Conservation (phyloP, 345 rosid species). For the Hibiscus tridactylites region DNA sequence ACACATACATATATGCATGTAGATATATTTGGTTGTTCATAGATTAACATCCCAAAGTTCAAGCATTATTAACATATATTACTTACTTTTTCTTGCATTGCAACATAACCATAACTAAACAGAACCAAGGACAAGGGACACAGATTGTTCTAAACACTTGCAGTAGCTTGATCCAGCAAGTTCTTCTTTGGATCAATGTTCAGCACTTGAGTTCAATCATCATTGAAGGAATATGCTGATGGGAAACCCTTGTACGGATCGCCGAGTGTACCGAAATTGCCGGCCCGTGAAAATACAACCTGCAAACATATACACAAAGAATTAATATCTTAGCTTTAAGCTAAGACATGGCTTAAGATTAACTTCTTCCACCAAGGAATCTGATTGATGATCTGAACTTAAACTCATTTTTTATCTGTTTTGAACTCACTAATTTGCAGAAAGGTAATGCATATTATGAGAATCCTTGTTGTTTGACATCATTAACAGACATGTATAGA, state of each 20-base stretch:
- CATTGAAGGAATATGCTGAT: neutral
- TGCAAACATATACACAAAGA: slow-evolving; percentile 1
- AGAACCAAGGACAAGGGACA: neutral
- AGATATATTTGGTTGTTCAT: no score
- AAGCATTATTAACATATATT: no score
- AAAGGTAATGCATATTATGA: neutral
- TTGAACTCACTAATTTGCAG: neutral
- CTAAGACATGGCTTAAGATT: no score
- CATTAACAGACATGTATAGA: neutral
- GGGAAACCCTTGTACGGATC: slow-evolving; percentile 19
- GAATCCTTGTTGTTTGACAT: neutral
- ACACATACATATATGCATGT: no score
- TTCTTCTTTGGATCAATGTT: neutral
- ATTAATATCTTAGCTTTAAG: neutral
- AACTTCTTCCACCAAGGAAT: neutral
- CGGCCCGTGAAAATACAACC: slow-evolving; percentile 75
- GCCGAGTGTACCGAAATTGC: slow-evolving; percentile 39
- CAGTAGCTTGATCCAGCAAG: neutral
- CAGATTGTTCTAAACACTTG: neutral
- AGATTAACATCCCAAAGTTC: no score
- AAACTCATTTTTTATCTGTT: neutral
- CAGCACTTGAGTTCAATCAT: neutral
- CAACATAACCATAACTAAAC: neutral
- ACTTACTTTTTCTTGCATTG: neutral
- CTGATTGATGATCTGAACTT: neutral